Percentiles rank a stretch among this genome's conserved stretches.
Conservation (phyloP, 768 basidiomycete species). For the Mycena rosella region DNA sequence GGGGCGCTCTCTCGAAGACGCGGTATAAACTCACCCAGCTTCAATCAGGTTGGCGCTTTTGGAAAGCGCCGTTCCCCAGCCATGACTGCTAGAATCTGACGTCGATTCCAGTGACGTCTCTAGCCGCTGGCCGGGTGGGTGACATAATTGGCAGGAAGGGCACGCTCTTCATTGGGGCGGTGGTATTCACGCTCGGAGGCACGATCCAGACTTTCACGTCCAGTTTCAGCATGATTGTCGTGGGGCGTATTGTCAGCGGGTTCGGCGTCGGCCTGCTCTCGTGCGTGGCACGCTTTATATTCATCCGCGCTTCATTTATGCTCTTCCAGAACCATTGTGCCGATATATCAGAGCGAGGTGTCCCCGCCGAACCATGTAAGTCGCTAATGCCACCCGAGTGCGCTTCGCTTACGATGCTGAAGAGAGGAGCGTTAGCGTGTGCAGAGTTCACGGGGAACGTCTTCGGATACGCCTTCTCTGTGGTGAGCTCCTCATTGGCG, state of each 20-base stretch:
- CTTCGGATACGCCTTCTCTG: conserved; percentile 88
- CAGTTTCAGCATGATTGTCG: conserved; percentile 83
- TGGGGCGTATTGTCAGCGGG: conserved; percentile 86
- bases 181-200: conserved; percentile 90
- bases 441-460: conserved; percentile 97
- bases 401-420: conserved; percentile 8
- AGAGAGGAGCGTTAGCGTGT: conserved; percentile 92
- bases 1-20: conserved; percentile 72
- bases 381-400: conserved; percentile 14
- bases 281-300: conserved; percentile 57
- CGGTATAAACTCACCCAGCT: neutral
- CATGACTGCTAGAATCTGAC: neutral
- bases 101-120: conserved; percentile 22
- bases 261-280: conserved; percentile 92
- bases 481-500: conserved; percentile 64
- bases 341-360: conserved; percentile 95
- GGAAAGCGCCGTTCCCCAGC: neutral
- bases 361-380: conserved; percentile 90
- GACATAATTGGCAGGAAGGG: conserved; percentile 88
- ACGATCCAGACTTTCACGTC: conserved; percentile 84
- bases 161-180: conserved; percentile 86
- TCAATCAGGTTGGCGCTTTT: conserved; percentile 7
- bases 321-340: conserved; percentile 83
- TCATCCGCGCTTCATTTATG: conserved; percentile 19
- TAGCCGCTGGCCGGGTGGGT: conserved; percentile 89